Evolutionary conservation across 1,284 basidiomycete genomes (phyloP), one percentile per base, ranked within the genome.

Genomic region (Ceratobasidium papillatum): DNA sequence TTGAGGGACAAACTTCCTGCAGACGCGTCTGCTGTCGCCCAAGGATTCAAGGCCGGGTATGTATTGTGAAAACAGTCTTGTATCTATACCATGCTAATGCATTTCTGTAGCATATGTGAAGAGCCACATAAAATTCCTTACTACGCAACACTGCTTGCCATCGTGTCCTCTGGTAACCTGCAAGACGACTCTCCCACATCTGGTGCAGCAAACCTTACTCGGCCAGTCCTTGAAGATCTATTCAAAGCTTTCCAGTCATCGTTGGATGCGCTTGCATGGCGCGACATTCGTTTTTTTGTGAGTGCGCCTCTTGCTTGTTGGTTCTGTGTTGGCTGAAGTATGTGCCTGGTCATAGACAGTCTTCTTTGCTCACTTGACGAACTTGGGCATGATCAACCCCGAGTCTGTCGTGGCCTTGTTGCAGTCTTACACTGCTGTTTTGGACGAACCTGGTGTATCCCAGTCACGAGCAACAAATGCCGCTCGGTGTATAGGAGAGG

Each of bases 91-190:
- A 52, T 73, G 36, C 78, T 69, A 30, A 56, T 14, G 17, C 17
- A 54, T 8, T 47, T 63, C 43, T n/a, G 7, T 79, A 90, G 90
- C 34, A 88, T 96, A 62, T 94, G 91, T 0, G 94, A 98, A 82
- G 90, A 96, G 79, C 95, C 95, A 0, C 95, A 90, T 85, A 98
- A 98, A 85, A 92, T 94, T 61, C 91, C 94, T 0, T 93, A 91
- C 80, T 95, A 95, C 82, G 94, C 93, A 12, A 88, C 93, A 11
- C 83, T 97, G n/a, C 86, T 97, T 86, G 90, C 41, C 83, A 90
- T 51, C 84, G 97, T 65, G 88, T 88, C 79, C 88, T 89, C 77
- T 76, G 77, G n/a, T 74, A 76, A 22, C 61, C 69, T 41, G 32
- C 76, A 30, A 66, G 77, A 75, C 76, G 75, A 63, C 1, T 54